These are phyloP conservation scores for Osmanthus fragrans DNA, from an alignment of 257 asterid species.

Conservation along the genomic window DNA sequence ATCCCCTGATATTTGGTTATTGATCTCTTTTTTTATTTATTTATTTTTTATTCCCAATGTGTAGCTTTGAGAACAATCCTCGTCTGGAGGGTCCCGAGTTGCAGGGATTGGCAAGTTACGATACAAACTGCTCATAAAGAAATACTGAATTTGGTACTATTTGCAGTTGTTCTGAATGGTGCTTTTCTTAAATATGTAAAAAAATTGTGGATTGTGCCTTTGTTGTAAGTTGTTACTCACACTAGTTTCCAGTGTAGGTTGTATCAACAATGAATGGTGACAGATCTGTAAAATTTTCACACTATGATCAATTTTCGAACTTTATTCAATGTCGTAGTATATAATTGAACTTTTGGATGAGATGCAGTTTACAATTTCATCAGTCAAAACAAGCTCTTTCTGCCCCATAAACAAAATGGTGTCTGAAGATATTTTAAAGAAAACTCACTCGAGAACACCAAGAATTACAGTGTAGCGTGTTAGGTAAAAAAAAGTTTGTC, in stretches of 20 bases:
- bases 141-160: constrained; percentile 22
- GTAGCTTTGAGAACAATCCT: constrained; percentile 84
- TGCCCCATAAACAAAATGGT: constrained; percentile 1
- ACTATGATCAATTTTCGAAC: constrained; percentile 18
- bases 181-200: constrained; percentile 25
- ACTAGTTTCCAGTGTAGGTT: constrained; percentile 15
- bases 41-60: not conserved
- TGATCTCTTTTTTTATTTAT: not conserved
- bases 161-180: constrained; percentile 24
- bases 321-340: constrained; percentile 6
- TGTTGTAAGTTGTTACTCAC: constrained; percentile 23
- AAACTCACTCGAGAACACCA: not conserved
- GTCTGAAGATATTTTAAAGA: constrained; percentile 32
- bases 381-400: constrained; percentile 7
- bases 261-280: constrained; percentile 17
- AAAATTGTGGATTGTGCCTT: constrained; percentile 30
- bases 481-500: constrained; percentile 11
- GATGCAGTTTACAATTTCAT: constrained; percentile 1
- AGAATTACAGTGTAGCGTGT: not conserved
- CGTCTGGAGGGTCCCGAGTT: constrained; percentile 89
- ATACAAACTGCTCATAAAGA: constrained; percentile 66
- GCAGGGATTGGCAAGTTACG: constrained; percentile 86
- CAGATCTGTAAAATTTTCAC: constrained; percentile 17
- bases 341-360: not conserved
- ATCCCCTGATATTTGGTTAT: constrained; percentile 13